Evolutionary conservation across 2,329 filamentous ascomycete species (phyloP).

Genomic region (Diaporthe helianthi): DNA sequence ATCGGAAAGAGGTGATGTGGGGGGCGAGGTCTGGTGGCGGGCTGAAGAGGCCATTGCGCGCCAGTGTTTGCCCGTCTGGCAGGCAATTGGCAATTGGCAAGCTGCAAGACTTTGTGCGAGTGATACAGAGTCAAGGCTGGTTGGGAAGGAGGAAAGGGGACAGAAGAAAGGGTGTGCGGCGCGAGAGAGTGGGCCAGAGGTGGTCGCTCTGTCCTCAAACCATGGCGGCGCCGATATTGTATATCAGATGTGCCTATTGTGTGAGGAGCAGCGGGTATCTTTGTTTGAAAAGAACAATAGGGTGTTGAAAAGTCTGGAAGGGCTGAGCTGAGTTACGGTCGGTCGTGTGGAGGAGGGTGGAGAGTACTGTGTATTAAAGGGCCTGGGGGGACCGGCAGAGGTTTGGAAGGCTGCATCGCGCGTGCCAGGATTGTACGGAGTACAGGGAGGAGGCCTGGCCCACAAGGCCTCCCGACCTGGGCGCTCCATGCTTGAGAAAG

Average conservation of each 20-base stretch:
- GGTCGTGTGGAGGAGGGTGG: slow-evolving; percentile 13
- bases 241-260: slow-evolving; percentile 4
- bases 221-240: slow-evolving; percentile 23
- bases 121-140: slow-evolving; percentile 16
- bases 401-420: slow-evolving; percentile 18
- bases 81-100: slow-evolving; percentile 14
- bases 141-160: slow-evolving; percentile 21
- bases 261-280: not conserved
- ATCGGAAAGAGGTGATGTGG: slow-evolving; percentile 63
- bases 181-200: slow-evolving; percentile 1
- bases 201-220: slow-evolving; percentile 25
- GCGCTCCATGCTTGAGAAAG: not conserved
- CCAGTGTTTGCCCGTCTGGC: slow-evolving; percentile 21
- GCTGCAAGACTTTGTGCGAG: slow-evolving; percentile 13
- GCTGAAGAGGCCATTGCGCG: slow-evolving; percentile 30
- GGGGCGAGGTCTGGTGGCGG: slow-evolving; percentile 46
- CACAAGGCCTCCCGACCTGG: not conserved
- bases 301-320: slow-evolving; percentile 7
- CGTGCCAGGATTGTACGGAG: slow-evolving; percentile 4
- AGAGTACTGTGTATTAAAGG: slow-evolving; percentile 22
- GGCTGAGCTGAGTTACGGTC: not conserved
- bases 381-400: slow-evolving; percentile 19
- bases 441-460: slow-evolving; percentile 13
- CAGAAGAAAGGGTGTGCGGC: slow-evolving; percentile 18
- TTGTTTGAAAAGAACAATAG: not conserved